Evolutionary conservation across 306 rosid species (phyloP).

Genomic region (Parietaria judaica): DNA sequence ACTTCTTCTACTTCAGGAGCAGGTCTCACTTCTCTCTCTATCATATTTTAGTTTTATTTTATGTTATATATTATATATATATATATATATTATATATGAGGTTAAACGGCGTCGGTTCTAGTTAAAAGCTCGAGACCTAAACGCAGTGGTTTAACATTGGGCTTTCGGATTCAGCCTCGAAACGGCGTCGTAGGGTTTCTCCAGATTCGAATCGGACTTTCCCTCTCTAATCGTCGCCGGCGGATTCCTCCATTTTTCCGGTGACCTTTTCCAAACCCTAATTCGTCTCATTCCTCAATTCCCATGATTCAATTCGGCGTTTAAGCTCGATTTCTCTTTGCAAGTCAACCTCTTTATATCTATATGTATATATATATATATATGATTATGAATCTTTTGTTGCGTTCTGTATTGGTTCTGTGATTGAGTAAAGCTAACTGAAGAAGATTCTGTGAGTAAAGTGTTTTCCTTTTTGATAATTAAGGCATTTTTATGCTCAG

Average conservation of each 20-base stretch:
- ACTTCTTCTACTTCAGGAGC: neutral
- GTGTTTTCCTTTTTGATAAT: neutral
- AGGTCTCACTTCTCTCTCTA: neutral
- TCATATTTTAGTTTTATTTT: neutral
- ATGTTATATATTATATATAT: neutral
- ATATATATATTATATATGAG: neutral
- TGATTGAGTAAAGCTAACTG: neutral
- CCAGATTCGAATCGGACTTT: neutral
- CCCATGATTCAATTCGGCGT: neutral
- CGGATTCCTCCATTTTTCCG: neutral
- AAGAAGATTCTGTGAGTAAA: neutral
- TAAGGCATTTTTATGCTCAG: constrained; percentile 13
- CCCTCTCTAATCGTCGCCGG: neutral
- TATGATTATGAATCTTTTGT: too few relatives aligned
- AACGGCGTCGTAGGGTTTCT: constrained; percentile 12
- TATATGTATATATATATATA: neutral
- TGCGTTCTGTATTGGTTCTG: neutral
- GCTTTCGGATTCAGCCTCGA: neutral
- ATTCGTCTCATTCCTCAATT: neutral
- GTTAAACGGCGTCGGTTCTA: constrained; percentile 16
- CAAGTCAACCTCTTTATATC: neutral
- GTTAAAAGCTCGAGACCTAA: neutral
- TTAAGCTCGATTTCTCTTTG: neutral
- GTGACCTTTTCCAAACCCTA: constrained; percentile 1
- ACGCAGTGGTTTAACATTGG: neutral